Conservation (phyloP, 495 filamentous ascomycete species). For the Staphylotrichum tortipilum region DNA sequence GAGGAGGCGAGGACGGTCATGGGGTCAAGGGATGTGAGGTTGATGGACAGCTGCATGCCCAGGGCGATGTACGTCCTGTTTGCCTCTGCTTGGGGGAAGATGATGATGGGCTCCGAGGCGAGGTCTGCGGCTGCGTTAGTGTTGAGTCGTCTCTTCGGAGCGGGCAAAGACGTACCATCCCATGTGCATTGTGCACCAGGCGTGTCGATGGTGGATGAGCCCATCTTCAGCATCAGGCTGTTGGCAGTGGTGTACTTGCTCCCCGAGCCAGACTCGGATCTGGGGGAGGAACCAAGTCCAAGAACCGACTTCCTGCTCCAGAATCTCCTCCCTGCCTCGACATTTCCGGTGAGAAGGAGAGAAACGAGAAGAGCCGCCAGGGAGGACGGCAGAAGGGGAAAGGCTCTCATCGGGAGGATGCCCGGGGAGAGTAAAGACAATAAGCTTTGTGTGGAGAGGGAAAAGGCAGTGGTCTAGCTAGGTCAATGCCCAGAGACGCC, state of each 20-base stretch:
- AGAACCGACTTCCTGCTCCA: not conserved
- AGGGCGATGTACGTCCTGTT: slow-evolving; percentile 17
- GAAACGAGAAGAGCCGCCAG: not conserved
- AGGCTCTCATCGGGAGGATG: not conserved
- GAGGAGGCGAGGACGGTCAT: slow-evolving; percentile 1
- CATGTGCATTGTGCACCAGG: slow-evolving; percentile 7
- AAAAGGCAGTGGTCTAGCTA: not conserved
- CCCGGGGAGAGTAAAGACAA: not conserved
- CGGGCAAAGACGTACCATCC: slow-evolving; percentile 7
- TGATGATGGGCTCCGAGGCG: slow-evolving; percentile 9
- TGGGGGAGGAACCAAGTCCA: not conserved
- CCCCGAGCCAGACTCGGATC: not conserved
- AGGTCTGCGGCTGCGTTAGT: slow-evolving; percentile 10
- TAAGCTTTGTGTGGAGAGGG: not conserved
- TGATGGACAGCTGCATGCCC: slow-evolving; percentile 6
- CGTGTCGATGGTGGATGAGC: not conserved
- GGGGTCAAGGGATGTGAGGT: slow-evolving; percentile 9
- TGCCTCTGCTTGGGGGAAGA: slow-evolving; percentile 1
- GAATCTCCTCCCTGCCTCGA: not conserved
- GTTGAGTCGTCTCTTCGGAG: not conserved
- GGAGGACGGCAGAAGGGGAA: not conserved
- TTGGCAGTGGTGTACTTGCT: not conserved
- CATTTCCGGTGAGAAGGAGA: not conserved
- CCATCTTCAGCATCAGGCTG: slow-evolving; percentile 8
- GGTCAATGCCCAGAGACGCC: not conserved